A percentile compares a stretch with the other conserved stretches of the same genome.
These are phyloP conservation scores for Acacia confusa DNA, from an alignment of 306 rosid species.

Conservation along the genomic window DNA sequence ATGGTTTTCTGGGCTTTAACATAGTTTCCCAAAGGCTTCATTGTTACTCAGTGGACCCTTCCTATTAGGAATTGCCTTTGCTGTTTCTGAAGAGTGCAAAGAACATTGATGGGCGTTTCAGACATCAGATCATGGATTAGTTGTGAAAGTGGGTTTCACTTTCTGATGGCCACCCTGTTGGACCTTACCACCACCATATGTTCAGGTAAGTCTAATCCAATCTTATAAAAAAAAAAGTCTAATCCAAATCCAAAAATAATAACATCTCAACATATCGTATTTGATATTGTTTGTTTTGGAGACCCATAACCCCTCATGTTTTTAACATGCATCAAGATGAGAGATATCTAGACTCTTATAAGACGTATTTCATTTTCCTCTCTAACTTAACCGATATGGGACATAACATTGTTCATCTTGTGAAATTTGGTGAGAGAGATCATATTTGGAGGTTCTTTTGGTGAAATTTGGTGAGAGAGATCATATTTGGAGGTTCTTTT, in stretches of 20 bases:
- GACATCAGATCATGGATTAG: constrained; percentile 3
- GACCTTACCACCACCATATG: constrained; percentile 29
- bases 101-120: not conserved
- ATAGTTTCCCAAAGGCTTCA: not conserved
- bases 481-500: constrained; percentile 50
- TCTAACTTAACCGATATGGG: too few relatives aligned
- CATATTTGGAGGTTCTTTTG: constrained; percentile 50
- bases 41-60: not conserved
- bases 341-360: too few relatives aligned
- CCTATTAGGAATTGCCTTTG: not conserved
- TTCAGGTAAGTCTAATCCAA: constrained; percentile 12
- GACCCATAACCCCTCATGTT: accelerated
- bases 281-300: too few relatives aligned
- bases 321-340: accelerated
- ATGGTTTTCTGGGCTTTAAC: not conserved
- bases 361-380: too few relatives aligned
- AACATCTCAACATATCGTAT: too few relatives aligned
- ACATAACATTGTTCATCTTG: not conserved
- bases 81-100: constrained; percentile 11
- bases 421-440: constrained; percentile 32
- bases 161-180: constrained; percentile 33
- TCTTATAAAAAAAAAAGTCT: too few relatives aligned
- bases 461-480: constrained; percentile 29
- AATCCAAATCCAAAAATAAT: not conserved
- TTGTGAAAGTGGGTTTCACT: constrained; percentile 7